Evolutionary conservation across 371 early-diverging fungal species (phyloP).

Genomic region (Mortierella polycephala): DNA sequence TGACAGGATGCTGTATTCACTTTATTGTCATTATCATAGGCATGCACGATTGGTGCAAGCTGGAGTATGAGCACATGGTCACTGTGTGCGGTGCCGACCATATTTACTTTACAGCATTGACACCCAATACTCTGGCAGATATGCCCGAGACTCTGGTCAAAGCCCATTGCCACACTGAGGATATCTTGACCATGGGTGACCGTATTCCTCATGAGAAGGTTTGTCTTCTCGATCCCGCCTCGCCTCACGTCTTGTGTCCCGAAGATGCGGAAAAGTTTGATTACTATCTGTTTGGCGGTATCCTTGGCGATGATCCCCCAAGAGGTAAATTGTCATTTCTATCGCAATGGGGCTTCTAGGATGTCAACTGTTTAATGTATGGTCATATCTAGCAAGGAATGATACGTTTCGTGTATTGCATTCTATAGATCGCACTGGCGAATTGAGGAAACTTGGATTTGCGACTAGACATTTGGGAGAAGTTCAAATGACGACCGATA

Average conservation of each 20-base stretch:
- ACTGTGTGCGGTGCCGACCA: slow-evolving; percentile 65
- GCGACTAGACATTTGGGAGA: slow-evolving; percentile 81
- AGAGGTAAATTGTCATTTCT: slow-evolving; percentile 58
- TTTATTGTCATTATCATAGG: slow-evolving; percentile 22
- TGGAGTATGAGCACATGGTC: slow-evolving; percentile 85
- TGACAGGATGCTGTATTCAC: neutral
- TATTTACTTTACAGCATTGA: slow-evolving; percentile 68
- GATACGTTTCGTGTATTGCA: slow-evolving; percentile 5
- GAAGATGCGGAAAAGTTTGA: slow-evolving; percentile 77
- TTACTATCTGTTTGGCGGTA: slow-evolving; percentile 86
- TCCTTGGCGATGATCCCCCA: slow-evolving; percentile 78
- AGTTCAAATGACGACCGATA: slow-evolving; percentile 83
- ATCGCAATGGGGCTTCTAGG: neutral
- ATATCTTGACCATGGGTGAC: slow-evolving; percentile 68
- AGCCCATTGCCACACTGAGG: slow-evolving; percentile 68
- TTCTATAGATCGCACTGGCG: slow-evolving; percentile 75
- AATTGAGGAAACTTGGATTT: slow-evolving; percentile 78
- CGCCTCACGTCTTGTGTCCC: slow-evolving; percentile 67
- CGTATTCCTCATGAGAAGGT: slow-evolving; percentile 66
- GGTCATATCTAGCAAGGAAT: neutral
- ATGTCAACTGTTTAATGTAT: neutral
- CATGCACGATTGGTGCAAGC: slow-evolving; percentile 78
- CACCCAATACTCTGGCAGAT: slow-evolving; percentile 60
- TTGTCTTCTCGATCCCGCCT: slow-evolving; percentile 81
- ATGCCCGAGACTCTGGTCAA: slow-evolving; percentile 66